A percentile compares a stretch with the other conserved stretches of the same genome.
Evolutionary conservation across 1,284 basidiomycete genomes (phyloP).

Genomic region (Ceratobasidium sp.): DNA sequence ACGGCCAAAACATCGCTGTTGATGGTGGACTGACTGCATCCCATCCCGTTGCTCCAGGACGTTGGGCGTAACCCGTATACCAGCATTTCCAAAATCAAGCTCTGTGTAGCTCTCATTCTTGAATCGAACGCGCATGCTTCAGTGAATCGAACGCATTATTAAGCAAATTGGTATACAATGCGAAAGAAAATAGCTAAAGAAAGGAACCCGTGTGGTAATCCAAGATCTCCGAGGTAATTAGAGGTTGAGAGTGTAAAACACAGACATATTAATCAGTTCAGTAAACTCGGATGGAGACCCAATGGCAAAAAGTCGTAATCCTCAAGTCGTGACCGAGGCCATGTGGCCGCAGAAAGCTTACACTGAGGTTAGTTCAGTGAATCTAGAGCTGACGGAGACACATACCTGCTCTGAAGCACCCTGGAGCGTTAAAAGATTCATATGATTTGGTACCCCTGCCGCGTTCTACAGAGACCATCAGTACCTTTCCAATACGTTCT

Average conservation of each 20-base stretch:
- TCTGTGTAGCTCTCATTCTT: background rate
- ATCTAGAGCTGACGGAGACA: constrained; percentile 39
- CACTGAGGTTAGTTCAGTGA: background rate
- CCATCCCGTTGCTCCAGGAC: constrained; percentile 77
- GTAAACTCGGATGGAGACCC: constrained; percentile 48
- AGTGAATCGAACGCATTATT: background rate
- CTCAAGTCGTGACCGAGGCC: constrained; percentile 48
- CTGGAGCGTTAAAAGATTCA: constrained; percentile 74
- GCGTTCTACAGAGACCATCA: constrained; percentile 65
- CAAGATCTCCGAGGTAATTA: background rate
- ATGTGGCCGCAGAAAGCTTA: constrained; percentile 45
- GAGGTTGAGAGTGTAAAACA: background rate
- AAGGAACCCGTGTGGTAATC: constrained; percentile 10
- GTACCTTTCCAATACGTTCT: background rate
- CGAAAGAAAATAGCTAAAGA: background rate
- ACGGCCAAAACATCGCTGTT: constrained; percentile 89
- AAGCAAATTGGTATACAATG: constrained; percentile 24
- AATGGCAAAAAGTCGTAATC: constrained; percentile 51
- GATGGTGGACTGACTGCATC: constrained; percentile 88
- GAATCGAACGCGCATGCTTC: background rate
- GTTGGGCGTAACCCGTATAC: constrained; percentile 28
- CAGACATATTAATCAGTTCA: constrained; percentile 5
- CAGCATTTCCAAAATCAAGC: background rate
- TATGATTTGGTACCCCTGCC: constrained; percentile 74
- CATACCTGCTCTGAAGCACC: constrained; percentile 74